phyloP scores from a whole-genome alignment of 352 stramenopile genomes.

The Phytophthora brassicae region DNA sequence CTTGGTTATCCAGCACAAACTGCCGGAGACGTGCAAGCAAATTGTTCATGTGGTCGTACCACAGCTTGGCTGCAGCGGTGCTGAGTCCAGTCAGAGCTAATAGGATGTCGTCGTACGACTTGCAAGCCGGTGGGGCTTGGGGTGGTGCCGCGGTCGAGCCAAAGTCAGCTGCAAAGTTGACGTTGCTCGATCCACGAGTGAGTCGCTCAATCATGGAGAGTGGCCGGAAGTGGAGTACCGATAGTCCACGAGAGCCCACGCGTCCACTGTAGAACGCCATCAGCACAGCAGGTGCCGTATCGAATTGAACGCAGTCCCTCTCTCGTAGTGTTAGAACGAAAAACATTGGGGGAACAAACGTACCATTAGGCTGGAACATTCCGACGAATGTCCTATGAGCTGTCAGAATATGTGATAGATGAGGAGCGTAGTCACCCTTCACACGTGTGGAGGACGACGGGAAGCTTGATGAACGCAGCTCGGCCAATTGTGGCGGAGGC shows the following conservation, averaged over 20 bases:
- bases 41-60: background rate
- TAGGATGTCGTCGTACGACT: background rate
- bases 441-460: too few species aligned
- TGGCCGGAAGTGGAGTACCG: background rate
- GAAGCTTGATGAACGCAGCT: background rate
- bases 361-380: background rate
- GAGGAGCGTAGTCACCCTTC: too few species aligned
- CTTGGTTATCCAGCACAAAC: background rate
- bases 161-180: background rate
- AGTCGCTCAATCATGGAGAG: background rate
- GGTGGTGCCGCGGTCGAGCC: background rate
- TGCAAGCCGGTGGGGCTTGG: background rate
- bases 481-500: background rate
- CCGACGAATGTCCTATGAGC: background rate
- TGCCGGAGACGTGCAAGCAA: background rate
- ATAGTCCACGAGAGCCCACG: background rate
- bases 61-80: background rate
- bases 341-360: background rate
- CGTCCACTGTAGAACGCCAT: background rate
- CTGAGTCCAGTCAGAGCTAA: background rate
- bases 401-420: background rate
- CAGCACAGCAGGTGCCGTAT: background rate
- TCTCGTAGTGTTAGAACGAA: background rate
- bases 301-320: background rate
- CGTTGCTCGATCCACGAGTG: background rate